Percentiles rank a stretch among this genome's conserved stretches.
Conservation (phyloP, 148 eudicot species). For the Diospyros kaki region DNA sequence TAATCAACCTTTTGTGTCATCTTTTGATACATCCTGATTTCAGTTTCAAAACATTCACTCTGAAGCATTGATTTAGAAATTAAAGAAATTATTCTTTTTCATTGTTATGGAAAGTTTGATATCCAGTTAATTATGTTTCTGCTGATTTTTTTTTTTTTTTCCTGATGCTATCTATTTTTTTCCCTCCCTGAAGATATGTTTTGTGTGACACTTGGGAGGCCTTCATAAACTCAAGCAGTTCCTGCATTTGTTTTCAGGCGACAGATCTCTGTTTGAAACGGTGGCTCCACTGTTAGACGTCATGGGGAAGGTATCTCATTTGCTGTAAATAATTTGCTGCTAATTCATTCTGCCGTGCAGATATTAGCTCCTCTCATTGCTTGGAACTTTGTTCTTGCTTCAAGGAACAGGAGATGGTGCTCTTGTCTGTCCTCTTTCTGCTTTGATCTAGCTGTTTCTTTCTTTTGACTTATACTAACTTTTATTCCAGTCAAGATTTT, state of each 20-base stretch:
- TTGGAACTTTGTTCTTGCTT: not conserved
- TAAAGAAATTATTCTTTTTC: not conserved
- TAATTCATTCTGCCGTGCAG: not conserved
- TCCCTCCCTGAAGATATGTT: not conserved
- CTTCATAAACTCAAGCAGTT: not conserved
- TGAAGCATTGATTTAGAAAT: not conserved
- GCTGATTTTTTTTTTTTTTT: too few species aligned
- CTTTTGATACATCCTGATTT: not conserved
- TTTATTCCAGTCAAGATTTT: conserved; percentile 67
- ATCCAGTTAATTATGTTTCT: too few species aligned
- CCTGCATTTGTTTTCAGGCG: conserved; percentile 47
- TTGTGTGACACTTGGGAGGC: not conserved
- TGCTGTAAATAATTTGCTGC: not conserved
- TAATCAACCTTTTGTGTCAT: conserved; percentile 5
- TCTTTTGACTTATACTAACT: conserved; percentile 10
- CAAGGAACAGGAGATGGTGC: conserved; percentile 4
- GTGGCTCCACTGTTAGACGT: conserved; percentile 72
- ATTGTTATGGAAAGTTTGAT: too few species aligned
- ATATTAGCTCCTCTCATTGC: not conserved
- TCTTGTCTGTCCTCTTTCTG: not conserved
- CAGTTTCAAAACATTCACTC: not conserved
- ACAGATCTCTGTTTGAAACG: conserved; percentile 60
- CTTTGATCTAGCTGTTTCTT: not conserved
- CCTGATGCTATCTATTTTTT: not conserved
- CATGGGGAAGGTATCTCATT: conserved; percentile 80